Evolutionary conservation across 306 rosid species (phyloP), one percentile per base, ranked within the genome.

Genomic region (Cicer yamashitae): DNA sequence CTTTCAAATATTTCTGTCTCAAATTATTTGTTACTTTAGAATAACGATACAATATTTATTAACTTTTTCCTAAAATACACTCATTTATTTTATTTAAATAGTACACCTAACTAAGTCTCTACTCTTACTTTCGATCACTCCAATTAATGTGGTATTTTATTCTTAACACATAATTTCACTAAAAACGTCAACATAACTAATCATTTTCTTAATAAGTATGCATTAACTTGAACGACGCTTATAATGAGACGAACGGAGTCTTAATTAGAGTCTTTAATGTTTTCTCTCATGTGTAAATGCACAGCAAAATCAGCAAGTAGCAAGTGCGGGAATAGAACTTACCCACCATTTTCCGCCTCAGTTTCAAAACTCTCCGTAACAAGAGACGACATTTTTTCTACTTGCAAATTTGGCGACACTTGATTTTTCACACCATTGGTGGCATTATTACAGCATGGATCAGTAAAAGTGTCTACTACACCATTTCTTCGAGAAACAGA

Each of bases 321-420:
- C 50, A 74, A 70, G 17, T 14, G 48, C 64, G 71, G 20, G 66
- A 65, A 81, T 2, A 46, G 66, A 76, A 77, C 78, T 66, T 80
- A 81, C 89, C 81, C 80, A 89, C 96, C 96, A 81, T 73, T 87
- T 74, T 84, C 81, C 81, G 79, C 71, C 71, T 75, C 83, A 73
- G 80, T 85, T 70, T 74, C 79, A 79, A 83, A 67, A 68, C 78
- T 59, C 66, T 84, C 84, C 11, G 73, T 56, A 76, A 71, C 63
- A 82, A 77, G 43, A 10, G 82, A 70, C 67, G 84, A 70, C 65
- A 57, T 67, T 76, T 79, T 77, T 80, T 87, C 90, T 45, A 48
- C 83, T 67, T 81, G 86, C 54, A 86, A 71, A 80, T 59, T 77
- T 67, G 78, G 62, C 30, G 79, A 67, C 65, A 48, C 79, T 67